Conservation (phyloP, 768 basidiomycete genomes). For the Hypholoma sublateritium region DNA sequence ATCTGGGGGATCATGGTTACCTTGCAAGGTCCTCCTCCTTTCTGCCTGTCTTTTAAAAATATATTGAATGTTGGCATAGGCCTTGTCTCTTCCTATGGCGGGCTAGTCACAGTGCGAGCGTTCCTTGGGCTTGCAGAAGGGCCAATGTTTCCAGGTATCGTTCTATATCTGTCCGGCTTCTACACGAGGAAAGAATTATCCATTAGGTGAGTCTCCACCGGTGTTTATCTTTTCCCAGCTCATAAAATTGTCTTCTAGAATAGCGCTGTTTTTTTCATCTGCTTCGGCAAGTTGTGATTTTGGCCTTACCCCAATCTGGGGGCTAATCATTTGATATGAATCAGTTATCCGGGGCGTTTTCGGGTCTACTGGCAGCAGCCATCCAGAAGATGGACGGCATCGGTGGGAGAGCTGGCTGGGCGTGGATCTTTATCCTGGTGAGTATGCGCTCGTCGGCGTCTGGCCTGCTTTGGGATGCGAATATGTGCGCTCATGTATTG, state of each 20-base stretch:
- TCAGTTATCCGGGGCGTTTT: slow-evolving; percentile 56
- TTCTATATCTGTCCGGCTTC: slow-evolving; percentile 38
- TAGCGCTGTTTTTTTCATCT: slow-evolving; percentile 37
- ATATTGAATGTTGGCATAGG: slow-evolving; percentile 25
- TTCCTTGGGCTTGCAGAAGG: slow-evolving; percentile 57
- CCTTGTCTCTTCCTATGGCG: slow-evolving; percentile 39
- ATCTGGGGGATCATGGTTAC: slow-evolving; percentile 51
- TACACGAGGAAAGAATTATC: slow-evolving; percentile 26
- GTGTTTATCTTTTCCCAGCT: not conserved
- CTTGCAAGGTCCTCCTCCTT: slow-evolving; percentile 38
- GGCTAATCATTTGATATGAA: not conserved
- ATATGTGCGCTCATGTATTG: not conserved
- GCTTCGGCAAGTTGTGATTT: slow-evolving; percentile 27
- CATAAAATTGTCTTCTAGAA: slow-evolving; percentile 19
- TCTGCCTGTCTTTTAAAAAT: not conserved
- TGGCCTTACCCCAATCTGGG: not conserved
- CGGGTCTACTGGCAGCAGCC: slow-evolving; percentile 61
- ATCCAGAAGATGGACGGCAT: slow-evolving; percentile 58
- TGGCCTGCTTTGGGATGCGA: not conserved
- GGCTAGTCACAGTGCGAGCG: slow-evolving; percentile 48
- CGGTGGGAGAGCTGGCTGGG: slow-evolving; percentile 55
- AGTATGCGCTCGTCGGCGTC: slow-evolving; percentile 17
- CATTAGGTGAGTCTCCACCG: slow-evolving; percentile 1
- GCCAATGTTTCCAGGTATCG: slow-evolving; percentile 32
- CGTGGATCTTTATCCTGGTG: slow-evolving; percentile 61